These are phyloP conservation scores for Xylaria sp. DNA, from an alignment of 495 filamentous ascomycete genomes.

Conservation along the genomic window DNA sequence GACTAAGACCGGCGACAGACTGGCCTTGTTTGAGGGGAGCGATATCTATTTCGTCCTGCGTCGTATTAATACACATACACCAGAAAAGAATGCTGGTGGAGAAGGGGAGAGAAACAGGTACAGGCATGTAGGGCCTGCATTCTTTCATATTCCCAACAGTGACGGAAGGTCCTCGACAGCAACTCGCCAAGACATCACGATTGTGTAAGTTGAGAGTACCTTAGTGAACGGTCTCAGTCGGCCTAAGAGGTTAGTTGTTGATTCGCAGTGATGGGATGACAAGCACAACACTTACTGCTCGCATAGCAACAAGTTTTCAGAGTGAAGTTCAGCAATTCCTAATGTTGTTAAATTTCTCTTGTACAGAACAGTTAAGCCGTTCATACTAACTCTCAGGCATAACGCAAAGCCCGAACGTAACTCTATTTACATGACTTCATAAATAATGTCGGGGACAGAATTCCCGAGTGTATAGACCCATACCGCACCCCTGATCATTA, in stretches of 20 bases:
- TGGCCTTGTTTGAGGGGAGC: background rate
- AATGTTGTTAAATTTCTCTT: background rate
- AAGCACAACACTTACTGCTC: background rate
- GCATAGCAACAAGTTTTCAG: background rate
- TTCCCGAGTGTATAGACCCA: background rate
- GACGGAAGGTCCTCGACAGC: background rate
- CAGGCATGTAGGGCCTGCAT: slow-evolving; percentile 1
- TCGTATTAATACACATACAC: background rate
- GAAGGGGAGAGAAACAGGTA: background rate
- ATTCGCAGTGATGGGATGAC: background rate
- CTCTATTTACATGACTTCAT: slow-evolving; percentile 24
- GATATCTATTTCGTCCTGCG: background rate
- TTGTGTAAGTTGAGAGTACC: background rate
- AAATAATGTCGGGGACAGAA: background rate
- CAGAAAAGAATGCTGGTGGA: background rate
- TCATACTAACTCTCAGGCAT: background rate
- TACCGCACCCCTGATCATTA: background rate
- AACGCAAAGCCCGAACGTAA: background rate
- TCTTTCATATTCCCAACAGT: background rate
- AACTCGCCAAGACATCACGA: background rate
- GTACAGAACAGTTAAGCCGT: background rate
- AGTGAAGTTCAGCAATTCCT: background rate
- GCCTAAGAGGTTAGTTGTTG: background rate
- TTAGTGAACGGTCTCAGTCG: background rate
- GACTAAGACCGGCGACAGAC: background rate